Base-by-base conservation (phyloP, 768 basidiomycete species). In the Hygrocybe punicea region DNA sequence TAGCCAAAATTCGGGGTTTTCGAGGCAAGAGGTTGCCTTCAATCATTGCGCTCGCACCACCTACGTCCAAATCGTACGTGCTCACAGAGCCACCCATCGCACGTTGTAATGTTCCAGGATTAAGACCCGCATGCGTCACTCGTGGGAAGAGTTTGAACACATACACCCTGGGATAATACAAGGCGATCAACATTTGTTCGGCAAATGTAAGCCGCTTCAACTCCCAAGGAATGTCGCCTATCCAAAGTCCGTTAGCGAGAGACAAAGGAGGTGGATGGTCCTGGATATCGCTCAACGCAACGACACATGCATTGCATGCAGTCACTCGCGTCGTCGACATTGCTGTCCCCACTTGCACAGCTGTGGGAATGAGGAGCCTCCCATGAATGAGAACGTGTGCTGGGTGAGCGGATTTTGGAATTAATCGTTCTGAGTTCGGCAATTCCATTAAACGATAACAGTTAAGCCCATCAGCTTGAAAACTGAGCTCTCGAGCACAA, bases 181-280 rank as follows among this genome's bases (percentile, higher is more conserved):
- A 59, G 0, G 72, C 59, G 2, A 78, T 66, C 0, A 79, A 58
- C 1, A 78, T 17, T n/a, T 66, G 60, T 58, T 79, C 76, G 0
- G 73, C 69, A 0, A 78, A 57, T 0, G 71, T 73, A 0, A 78
- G 59, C 0, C 57, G 33, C 5, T 53, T 0, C 0, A 78, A 57
- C 33, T 69, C n/a, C n/a, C n/a, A n/a, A n/a, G n/a, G n/a, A n/a
- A n/a, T n/a, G n/a, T n/a, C n/a, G n/a, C n/a, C n/a, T 54, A 79
- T 62, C 77, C 78, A 79, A 62, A 78, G 62, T 4, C 63, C 56
- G 54, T 80, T 78, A 1, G 71, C 72, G 0, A 79, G 65, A 1
- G 70, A 55, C 2, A 71, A 56, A 3, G 23, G 33, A 0, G 71
- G 71, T 1, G 33, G 50, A 7, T 19, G 6, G 6, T 36, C 25